phyloP scores from a whole-genome alignment of 2,329 filamentous ascomycete species.

The Penicillium fuscoglaucum region DNA sequence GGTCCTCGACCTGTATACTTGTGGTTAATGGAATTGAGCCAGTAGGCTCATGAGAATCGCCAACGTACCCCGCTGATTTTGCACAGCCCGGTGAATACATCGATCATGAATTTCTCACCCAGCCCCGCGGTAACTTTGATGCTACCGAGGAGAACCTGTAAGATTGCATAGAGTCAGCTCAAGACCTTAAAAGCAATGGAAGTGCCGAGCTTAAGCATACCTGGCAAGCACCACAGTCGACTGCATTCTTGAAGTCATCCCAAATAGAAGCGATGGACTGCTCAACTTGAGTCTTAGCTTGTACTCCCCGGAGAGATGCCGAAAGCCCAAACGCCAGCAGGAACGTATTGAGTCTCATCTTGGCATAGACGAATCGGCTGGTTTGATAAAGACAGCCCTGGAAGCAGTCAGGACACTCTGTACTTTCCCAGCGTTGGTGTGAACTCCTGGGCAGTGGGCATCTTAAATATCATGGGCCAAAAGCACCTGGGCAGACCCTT shows the following conservation, averaged over 20 bases:
- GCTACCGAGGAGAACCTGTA: slow-evolving; percentile 36
- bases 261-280: slow-evolving; percentile 27
- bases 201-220: slow-evolving; percentile 13
- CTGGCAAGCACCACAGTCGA: slow-evolving; percentile 37
- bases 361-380: neutral
- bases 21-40: neutral
- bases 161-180: neutral
- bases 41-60: neutral
- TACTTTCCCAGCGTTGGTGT: neutral
- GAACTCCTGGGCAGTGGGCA: neutral
- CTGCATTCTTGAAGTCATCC: slow-evolving; percentile 34
- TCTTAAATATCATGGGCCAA: slow-evolving; percentile 2
- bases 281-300: slow-evolving; percentile 13
- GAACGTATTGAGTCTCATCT: slow-evolving; percentile 18
- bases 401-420: neutral
- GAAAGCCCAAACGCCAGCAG: slow-evolving; percentile 12
- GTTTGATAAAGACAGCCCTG: neutral
- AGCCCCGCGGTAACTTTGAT: slow-evolving; percentile 49
- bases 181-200: neutral
- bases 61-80: slow-evolving; percentile 35
- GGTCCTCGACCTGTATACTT: slow-evolving; percentile 47
- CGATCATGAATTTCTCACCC: slow-evolving; percentile 47
- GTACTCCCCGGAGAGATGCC: slow-evolving; percentile 10
- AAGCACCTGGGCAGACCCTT: neutral
- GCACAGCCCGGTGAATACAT: slow-evolving; percentile 40